A percentile compares a stretch with the other conserved stretches of the same genome.
phyloP scores from a whole-genome alignment of 495 filamentous ascomycete genomes.

The Penicillium soppii region DNA sequence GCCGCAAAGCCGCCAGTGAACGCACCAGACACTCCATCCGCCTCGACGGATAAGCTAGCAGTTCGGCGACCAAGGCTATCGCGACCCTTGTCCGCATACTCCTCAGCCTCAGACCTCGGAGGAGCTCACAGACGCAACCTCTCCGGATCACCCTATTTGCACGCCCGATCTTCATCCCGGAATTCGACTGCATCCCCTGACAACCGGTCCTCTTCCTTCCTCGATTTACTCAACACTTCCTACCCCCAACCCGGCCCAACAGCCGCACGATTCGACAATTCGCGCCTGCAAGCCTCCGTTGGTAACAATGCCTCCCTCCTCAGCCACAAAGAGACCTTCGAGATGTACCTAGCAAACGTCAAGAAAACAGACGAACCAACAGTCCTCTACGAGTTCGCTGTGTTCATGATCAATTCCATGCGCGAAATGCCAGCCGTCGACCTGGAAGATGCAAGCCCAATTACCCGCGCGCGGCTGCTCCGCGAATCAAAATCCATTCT shows the following conservation, averaged over 20 bases:
- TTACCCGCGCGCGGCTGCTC: slow-evolving; percentile 63
- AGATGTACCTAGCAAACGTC: slow-evolving; percentile 95
- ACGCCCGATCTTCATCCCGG: slow-evolving; percentile 56
- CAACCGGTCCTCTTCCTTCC: slow-evolving; percentile 73
- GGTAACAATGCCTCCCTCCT: slow-evolving; percentile 87
- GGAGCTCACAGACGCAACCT: slow-evolving; percentile 57
- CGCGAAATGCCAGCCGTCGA: slow-evolving; percentile 56
- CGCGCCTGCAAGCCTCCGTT: slow-evolving; percentile 70
- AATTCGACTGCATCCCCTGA: slow-evolving; percentile 69
- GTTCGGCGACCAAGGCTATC: slow-evolving; percentile 55
- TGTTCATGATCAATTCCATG: slow-evolving; percentile 86
- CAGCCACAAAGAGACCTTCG: slow-evolving; percentile 85
- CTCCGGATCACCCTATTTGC: slow-evolving; percentile 48
- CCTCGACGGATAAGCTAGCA: slow-evolving; percentile 55
- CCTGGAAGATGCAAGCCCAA: slow-evolving; percentile 43
- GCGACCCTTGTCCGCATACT: slow-evolving; percentile 71
- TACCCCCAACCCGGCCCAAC: slow-evolving; percentile 85
- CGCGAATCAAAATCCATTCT: slow-evolving; percentile 88
- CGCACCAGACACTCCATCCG: slow-evolving; percentile 20
- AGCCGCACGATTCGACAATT: slow-evolving; percentile 71
- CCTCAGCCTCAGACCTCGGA: slow-evolving; percentile 64
- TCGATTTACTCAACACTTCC: slow-evolving; percentile 82
- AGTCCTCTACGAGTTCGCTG: slow-evolving; percentile 91
- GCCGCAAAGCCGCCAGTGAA: slow-evolving; percentile 9
- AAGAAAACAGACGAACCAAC: slow-evolving; percentile 91